Percentiles rank a stretch among this genome's conserved stretches.
Evolutionary conservation across 305 asterid genomes (phyloP).

Genomic region (Coffea humblotiana): DNA sequence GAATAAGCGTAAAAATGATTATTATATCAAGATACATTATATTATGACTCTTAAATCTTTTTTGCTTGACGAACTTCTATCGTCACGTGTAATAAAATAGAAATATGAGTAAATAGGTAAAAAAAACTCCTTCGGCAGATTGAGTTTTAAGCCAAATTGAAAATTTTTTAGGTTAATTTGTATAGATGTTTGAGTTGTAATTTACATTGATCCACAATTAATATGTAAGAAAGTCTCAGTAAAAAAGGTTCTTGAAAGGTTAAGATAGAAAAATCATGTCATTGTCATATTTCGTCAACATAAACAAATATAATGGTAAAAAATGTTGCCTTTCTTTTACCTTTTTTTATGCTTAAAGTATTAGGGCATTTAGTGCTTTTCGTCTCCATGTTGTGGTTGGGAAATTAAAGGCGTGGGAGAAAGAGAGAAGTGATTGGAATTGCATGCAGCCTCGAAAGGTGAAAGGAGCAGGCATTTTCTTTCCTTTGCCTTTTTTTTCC

Average conservation of each 20-base stretch:
- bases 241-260: background rate
- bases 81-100: too few species aligned
- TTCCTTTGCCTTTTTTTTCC: background rate
- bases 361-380: background rate
- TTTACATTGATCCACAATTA: too few species aligned
- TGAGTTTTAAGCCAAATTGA: background rate
- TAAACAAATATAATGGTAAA: background rate
- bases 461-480: conserved; percentile 17
- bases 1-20: too few species aligned
- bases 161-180: too few species aligned
- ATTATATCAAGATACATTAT: too few species aligned
- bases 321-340: background rate
- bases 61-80: too few species aligned
- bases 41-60: too few species aligned
- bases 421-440: background rate
- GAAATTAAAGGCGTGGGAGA: background rate
- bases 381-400: background rate
- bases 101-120: too few species aligned
- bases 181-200: too few species aligned
- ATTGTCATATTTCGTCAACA: background rate
- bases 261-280: background rate
- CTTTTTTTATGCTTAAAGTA: background rate
- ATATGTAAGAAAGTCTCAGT: background rate
- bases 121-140: too few species aligned
- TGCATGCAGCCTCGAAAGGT: conserved; percentile 14